Conservation (phyloP, 768 basidiomycete genomes). For the Agrocybe pediades region DNA sequence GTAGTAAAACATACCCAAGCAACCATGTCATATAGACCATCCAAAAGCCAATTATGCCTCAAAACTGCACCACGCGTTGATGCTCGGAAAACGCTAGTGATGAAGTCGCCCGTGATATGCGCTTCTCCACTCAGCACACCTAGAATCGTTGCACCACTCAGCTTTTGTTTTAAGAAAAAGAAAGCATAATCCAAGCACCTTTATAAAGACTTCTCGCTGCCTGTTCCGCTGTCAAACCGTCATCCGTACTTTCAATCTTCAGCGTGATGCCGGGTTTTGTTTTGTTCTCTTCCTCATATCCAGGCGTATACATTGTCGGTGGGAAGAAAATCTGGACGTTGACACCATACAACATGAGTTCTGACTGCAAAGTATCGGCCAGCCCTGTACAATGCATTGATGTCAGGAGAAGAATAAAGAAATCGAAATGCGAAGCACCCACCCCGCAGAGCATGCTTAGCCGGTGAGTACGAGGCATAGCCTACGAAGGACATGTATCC, state of each 20-base stretch:
- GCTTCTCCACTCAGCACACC: constrained; percentile 71
- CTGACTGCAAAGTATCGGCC: constrained; percentile 80
- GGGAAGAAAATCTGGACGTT: constrained; percentile 83
- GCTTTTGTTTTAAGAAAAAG: background rate
- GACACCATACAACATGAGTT: constrained; percentile 77
- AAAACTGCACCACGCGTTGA: constrained; percentile 67
- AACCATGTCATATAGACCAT: constrained; percentile 47
- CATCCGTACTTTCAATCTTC: constrained; percentile 72
- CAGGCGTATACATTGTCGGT: constrained; percentile 76
- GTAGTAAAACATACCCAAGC: constrained; percentile 37
- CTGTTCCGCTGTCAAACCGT: constrained; percentile 60
- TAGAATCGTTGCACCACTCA: constrained; percentile 24
- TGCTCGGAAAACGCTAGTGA: constrained; percentile 67
- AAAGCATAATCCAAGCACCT: constrained; percentile 36
- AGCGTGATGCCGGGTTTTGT: constrained; percentile 75
- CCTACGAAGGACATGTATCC: constrained; percentile 79
- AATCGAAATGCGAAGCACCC: constrained; percentile 9
- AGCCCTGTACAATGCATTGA: constrained; percentile 52
- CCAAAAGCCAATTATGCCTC: constrained; percentile 59
- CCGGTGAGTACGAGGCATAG: constrained; percentile 78
- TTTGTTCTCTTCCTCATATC: constrained; percentile 74
- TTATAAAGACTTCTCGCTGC: constrained; percentile 61
- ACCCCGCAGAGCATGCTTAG: constrained; percentile 88
- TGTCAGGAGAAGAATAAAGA: too few relatives aligned
- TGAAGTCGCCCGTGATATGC: constrained; percentile 76